A percentile compares a stretch with the other conserved stretches of the same genome.
Evolutionary conservation across 208 protist species (phyloP).

Genomic region (Strigomonas culicis): DNA sequence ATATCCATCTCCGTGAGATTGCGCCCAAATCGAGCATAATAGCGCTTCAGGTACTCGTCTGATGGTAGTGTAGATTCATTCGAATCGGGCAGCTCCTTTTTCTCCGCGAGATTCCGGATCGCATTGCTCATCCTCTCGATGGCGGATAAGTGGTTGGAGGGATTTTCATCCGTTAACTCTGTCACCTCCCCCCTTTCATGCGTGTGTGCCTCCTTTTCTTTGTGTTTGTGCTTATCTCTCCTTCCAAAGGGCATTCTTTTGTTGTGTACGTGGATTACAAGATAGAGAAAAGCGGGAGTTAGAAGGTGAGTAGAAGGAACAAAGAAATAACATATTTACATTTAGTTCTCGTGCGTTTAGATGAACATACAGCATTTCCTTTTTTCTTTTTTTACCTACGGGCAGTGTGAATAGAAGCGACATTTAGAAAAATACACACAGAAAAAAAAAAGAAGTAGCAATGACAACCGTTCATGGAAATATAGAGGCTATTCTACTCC

Average conservation of each 20-base stretch:
- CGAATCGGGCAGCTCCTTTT: background rate
- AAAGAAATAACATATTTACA: background rate
- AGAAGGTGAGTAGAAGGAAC: background rate
- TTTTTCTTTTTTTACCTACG: too few relatives aligned
- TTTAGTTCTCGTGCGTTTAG: background rate
- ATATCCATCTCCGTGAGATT: background rate
- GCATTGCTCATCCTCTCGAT: conserved; percentile 1
- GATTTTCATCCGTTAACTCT: background rate
- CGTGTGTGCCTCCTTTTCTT: background rate
- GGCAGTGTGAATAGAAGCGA: background rate
- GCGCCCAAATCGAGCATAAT: background rate
- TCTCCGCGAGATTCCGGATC: background rate
- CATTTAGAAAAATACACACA: background rate
- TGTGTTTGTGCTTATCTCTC: background rate
- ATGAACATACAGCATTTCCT: too few relatives aligned
- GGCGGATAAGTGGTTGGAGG: background rate
- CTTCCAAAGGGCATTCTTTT: too few relatives aligned
- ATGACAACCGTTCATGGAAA: background rate
- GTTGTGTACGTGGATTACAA: too few relatives aligned
- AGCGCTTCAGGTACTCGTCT: conserved; percentile 2
- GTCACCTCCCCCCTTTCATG: background rate
- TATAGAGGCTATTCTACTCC: background rate
- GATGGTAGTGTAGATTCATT: conserved; percentile 4
- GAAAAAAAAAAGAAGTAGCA: conserved; percentile 4
- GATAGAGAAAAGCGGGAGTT: conserved; percentile 1